Conservation (phyloP, 495 filamentous ascomycete genomes). For the Hypoxylon fuscum region DNA sequence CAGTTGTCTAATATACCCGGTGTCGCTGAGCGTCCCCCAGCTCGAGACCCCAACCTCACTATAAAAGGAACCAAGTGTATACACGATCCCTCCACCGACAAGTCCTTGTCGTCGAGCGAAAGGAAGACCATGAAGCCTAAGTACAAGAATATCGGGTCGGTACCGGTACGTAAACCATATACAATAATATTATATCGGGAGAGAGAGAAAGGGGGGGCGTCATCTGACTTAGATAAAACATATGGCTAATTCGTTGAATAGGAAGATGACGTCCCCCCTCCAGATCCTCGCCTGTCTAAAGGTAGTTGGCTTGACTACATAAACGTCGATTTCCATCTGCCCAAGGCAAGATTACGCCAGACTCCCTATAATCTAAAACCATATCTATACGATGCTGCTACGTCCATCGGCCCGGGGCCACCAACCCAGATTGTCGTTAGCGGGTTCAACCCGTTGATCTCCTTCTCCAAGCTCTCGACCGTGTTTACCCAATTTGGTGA, state of each 20-base stretch:
- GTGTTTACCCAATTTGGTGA: constrained; percentile 89
- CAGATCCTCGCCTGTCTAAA: constrained; percentile 80
- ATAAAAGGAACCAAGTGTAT: constrained; percentile 73
- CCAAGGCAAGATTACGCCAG: constrained; percentile 75
- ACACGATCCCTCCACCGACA: constrained; percentile 79
- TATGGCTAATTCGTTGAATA: constrained; percentile 64
- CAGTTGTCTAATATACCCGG: constrained; percentile 34
- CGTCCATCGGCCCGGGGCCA: constrained; percentile 87
- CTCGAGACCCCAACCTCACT: constrained; percentile 67
- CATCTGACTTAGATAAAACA: constrained; percentile 60
- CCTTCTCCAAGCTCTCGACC: constrained; percentile 78
- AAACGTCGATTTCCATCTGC: constrained; percentile 72
- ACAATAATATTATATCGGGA: constrained; percentile 43
- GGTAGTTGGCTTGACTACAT: constrained; percentile 64
- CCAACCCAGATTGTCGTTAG: constrained; percentile 88
- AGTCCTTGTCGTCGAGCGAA: constrained; percentile 56
- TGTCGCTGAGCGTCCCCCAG: constrained; percentile 64
- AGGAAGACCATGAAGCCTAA: constrained; percentile 72
- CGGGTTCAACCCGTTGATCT: constrained; percentile 90
- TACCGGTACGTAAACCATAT: too few species aligned
- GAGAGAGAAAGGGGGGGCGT: constrained; percentile 60
- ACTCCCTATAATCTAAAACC: constrained; percentile 80
- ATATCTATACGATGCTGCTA: constrained; percentile 78
- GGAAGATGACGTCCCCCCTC: constrained; percentile 71
- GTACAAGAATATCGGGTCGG: constrained; percentile 76